Conservation (phyloP, 345 rosid genomes). For the Streptanthus diversifolius region DNA sequence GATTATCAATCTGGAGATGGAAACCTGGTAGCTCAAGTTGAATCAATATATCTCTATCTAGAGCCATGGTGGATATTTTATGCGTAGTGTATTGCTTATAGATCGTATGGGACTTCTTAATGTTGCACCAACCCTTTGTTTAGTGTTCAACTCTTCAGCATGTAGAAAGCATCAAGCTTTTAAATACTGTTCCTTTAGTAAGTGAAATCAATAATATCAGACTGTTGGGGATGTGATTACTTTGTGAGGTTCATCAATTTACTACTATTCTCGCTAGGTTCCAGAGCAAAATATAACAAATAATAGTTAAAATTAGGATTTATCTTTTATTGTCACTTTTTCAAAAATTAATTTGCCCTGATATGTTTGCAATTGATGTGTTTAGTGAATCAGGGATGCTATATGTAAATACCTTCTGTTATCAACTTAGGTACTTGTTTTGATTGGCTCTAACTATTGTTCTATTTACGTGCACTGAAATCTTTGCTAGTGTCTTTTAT, state of each 20-base stretch:
- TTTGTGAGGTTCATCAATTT: background rate
- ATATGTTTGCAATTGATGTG: background rate
- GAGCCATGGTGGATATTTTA: background rate
- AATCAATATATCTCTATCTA: background rate
- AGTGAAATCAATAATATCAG: background rate
- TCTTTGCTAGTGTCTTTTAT: background rate
- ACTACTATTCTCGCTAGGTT: background rate
- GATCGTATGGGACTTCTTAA: background rate
- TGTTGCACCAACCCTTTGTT: background rate
- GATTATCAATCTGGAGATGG: background rate
- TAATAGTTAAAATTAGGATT: background rate
- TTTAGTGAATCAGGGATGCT: background rate
- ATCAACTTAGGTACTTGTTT: background rate
- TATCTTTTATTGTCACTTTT: background rate
- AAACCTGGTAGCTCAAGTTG: background rate
- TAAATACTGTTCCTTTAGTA: background rate
- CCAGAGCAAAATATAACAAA: background rate
- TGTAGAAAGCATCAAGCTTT: background rate
- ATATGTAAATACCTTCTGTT: background rate
- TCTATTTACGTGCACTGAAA: background rate
- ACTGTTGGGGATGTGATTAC: background rate
- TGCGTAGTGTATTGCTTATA: background rate
- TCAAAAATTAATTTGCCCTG: background rate
- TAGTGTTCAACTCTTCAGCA: background rate
- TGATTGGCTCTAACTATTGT: background rate